These are phyloP conservation scores for Pholiota microspora DNA, from an alignment of 768 basidiomycete species.

Conservation along the genomic window DNA sequence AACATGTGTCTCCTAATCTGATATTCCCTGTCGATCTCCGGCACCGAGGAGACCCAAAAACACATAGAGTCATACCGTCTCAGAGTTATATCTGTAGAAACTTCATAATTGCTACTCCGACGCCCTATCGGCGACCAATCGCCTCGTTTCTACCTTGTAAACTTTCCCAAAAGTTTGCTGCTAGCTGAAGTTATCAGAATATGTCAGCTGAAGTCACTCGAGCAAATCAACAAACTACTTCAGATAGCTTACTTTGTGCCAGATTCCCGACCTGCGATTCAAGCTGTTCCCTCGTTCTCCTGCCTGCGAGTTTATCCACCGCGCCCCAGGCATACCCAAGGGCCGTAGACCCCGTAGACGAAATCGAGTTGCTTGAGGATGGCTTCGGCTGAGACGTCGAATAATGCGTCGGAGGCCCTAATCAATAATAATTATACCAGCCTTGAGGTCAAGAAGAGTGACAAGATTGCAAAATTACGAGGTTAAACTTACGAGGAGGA, in stretches of 20 bases:
- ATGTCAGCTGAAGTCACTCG: slow-evolving; percentile 7
- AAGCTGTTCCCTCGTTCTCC: slow-evolving; percentile 45
- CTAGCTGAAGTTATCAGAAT: slow-evolving; percentile 31
- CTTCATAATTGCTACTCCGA: neutral
- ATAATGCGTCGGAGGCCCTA: slow-evolving; percentile 6
- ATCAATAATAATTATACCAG: neutral
- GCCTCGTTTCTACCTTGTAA: slow-evolving; percentile 29
- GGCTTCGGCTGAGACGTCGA: slow-evolving; percentile 12
- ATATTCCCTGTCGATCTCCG: neutral
- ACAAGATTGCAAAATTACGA: slow-evolving; percentile 2
- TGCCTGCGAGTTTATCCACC: slow-evolving; percentile 58
- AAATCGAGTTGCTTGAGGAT: slow-evolving; percentile 26
- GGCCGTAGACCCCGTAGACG: slow-evolving; percentile 28
- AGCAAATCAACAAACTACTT: slow-evolving; percentile 1
- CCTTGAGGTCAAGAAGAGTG: neutral
- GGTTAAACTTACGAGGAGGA: slow-evolving; percentile 31
- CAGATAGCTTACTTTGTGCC: slow-evolving; percentile 47
- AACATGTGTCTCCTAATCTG: neutral
- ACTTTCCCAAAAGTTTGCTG: slow-evolving; percentile 45
- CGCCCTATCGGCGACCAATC: neutral
- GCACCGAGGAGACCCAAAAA: neutral
- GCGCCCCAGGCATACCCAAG: slow-evolving; percentile 43
- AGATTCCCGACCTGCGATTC: slow-evolving; percentile 45
- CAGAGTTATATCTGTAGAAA: too few species aligned
- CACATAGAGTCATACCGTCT: neutral